A percentile compares a stretch with the other conserved stretches of the same genome.
Conservation (phyloP, 441 rosid species). For the Isatis lusitanica region DNA sequence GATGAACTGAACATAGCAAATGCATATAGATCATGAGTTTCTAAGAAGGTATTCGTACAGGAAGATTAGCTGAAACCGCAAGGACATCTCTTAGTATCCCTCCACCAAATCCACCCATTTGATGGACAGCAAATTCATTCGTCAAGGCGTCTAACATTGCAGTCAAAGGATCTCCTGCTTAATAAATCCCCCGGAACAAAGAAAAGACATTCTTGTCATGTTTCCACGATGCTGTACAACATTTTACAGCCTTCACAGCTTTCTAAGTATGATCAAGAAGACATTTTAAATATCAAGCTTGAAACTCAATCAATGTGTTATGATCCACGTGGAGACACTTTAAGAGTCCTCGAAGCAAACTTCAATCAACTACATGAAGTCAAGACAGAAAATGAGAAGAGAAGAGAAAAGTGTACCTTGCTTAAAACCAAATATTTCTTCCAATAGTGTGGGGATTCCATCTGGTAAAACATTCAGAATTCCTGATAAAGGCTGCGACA, state of each 20-base stretch:
- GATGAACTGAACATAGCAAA: neutral
- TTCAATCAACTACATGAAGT: neutral
- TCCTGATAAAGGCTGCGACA: conserved; percentile 46
- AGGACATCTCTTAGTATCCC: conserved; percentile 44
- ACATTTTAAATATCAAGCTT: neutral
- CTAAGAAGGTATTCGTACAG: conserved; percentile 37
- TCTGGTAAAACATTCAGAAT: conserved; percentile 56
- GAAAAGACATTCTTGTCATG: too few species aligned
- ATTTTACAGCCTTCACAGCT: too few species aligned
- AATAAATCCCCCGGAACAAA: neutral
- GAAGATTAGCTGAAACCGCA: conserved; percentile 43
- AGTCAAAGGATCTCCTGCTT: conserved; percentile 48
- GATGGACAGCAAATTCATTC: conserved; percentile 39
- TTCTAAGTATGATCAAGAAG: neutral
- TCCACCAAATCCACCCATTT: conserved; percentile 35
- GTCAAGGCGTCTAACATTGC: conserved; percentile 39
- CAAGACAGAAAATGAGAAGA: conserved; percentile 1
- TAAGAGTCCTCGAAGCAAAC: neutral
- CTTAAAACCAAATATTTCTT: conserved; percentile 52
- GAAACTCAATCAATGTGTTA: neutral
- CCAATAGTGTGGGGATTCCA: conserved; percentile 39
- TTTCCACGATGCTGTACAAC: too few species aligned
- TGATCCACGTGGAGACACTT: neutral
- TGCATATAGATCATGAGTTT: neutral
- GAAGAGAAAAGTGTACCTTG: conserved; percentile 49